Evolutionary conservation across 805 yeast genomes (phyloP), one percentile per base, ranked within the genome.

Genomic region (Torulaspora microellipsoides): DNA sequence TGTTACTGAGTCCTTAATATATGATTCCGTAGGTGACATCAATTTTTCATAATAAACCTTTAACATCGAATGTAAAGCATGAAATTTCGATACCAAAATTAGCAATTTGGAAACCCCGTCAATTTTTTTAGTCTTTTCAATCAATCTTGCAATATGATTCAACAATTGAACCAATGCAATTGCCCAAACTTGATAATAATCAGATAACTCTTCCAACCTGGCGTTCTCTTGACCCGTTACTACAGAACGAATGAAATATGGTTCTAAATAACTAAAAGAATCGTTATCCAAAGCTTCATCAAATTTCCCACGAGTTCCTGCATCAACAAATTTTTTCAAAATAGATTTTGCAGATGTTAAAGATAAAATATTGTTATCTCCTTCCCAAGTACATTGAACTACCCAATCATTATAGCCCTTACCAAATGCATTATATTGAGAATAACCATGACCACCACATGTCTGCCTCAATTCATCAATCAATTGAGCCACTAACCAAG

Each of bases 381-480:
- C 97, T 71, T 90, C 97, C 97, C 97, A 90, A 14, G 97, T 90
- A 67, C 96, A 89, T 69, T 90, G 96, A 32, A 90, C 96, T n/a
- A 85, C 96, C 87, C 95, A 91, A 65, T 90, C 97, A 49, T 77
- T 76, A 70, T 80, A 87, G 10, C 89, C 89, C 62, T 83, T 86
- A 32, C 95, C 96, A 62, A 90, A 85, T 1, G 90, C 95, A 52
- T 87, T 80, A 67, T 90, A 90, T n/a, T 89, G 80, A 17, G 95
- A 87, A 68, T 90, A 90, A 32, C 97, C 97, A 66, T 86, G 96
- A 27, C 97, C 97, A 64, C 97, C 96, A 67, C 96, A 89, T 2
- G 95, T 75, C 68, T 90, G 97, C 69, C 97, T 78, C 52, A 89
- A 78, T 68, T 89, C 90, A 62, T 88, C 95, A 59, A 90, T 89